Conservation (phyloP, 2,329 filamentous ascomycete genomes). For the Chaetomium strumarium region DNA sequence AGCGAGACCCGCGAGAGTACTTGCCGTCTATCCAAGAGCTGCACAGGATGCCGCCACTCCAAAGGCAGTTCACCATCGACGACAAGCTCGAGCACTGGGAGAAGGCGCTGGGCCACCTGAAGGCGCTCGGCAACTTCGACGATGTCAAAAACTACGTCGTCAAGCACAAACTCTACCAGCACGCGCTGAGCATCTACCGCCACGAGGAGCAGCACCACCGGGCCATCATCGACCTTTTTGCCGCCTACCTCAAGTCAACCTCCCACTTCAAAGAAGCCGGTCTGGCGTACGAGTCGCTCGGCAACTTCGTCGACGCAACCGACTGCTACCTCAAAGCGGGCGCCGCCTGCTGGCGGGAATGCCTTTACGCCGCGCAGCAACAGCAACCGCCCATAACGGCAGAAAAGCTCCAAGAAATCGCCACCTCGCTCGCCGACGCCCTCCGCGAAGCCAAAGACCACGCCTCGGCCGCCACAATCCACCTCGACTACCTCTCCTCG, state of each 20-base stretch:
- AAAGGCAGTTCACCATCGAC: slow-evolving; percentile 79
- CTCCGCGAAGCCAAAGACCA: slow-evolving; percentile 83
- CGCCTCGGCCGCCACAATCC: slow-evolving; percentile 68
- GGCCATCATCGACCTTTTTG: slow-evolving; percentile 71
- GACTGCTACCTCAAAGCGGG: slow-evolving; percentile 79
- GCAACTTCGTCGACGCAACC: slow-evolving; percentile 67
- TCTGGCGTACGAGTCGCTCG: slow-evolving; percentile 82
- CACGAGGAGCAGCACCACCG: slow-evolving; percentile 66
- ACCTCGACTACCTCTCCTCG: slow-evolving; percentile 74
- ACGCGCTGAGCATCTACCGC: slow-evolving; percentile 74
- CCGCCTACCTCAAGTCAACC: slow-evolving; percentile 64
- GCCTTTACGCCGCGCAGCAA: slow-evolving; percentile 70
- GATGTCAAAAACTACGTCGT: slow-evolving; percentile 72
- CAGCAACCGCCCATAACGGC: slow-evolving; percentile 54
- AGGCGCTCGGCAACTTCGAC: slow-evolving; percentile 66
- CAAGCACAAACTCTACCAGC: slow-evolving; percentile 73
- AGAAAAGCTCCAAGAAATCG: slow-evolving; percentile 59
- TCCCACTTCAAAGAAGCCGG: slow-evolving; percentile 83
- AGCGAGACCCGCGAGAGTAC: slow-evolving; percentile 92
- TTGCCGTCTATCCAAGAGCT: slow-evolving; percentile 88
- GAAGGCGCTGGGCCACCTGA: slow-evolving; percentile 75
- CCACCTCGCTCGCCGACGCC: slow-evolving; percentile 68
- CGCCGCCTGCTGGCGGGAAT: slow-evolving; percentile 77
- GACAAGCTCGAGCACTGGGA: slow-evolving; percentile 70
- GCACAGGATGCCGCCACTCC: slow-evolving; percentile 63